Evolutionary conservation across 2,329 filamentous ascomycete genomes (phyloP).

Genomic region (Penicillium sp.): DNA sequence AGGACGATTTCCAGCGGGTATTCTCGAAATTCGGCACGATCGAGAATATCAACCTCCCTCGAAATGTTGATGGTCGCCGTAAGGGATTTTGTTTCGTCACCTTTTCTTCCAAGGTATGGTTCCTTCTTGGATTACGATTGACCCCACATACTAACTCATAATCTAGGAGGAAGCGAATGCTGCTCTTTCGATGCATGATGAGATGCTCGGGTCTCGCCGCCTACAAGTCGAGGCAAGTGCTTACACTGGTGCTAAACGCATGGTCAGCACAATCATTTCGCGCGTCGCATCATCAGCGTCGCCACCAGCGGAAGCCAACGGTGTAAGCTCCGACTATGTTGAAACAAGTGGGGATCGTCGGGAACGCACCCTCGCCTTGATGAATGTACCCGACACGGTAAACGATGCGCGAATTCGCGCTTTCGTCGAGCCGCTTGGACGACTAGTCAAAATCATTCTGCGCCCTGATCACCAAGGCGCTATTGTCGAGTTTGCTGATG

Average conservation of each 20-base stretch:
- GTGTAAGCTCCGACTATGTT: conserved; percentile 36
- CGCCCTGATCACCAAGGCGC: conserved; percentile 81
- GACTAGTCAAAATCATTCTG: conserved; percentile 71
- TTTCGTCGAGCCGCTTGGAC: conserved; percentile 67
- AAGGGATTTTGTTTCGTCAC: conserved; percentile 79
- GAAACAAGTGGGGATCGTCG: conserved; percentile 46
- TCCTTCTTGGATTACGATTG: not conserved
- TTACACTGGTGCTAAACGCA: conserved; percentile 44
- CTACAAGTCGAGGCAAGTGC: conserved; percentile 61
- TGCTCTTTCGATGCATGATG: conserved; percentile 66
- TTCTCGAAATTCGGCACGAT: conserved; percentile 76
- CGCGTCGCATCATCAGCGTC: conserved; percentile 37
- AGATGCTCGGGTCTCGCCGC: conserved; percentile 65
- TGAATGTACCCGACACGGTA: conserved; percentile 87
- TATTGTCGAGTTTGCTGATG: conserved; percentile 74
- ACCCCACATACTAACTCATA: conserved; percentile 11
- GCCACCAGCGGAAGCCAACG: conserved; percentile 37
- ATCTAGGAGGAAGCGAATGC: conserved; percentile 61
- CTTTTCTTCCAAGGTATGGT: conserved; percentile 61
- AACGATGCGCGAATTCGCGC: conserved; percentile 79
- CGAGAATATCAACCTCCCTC: conserved; percentile 68
- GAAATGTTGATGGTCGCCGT: conserved; percentile 63
- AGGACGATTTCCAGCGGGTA: conserved; percentile 66
- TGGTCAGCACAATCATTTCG: conserved; percentile 46
- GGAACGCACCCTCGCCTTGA: conserved; percentile 72